Evolutionary conservation across 805 yeast genomes (phyloP).

Genomic region (Kuraishia borneana): DNA sequence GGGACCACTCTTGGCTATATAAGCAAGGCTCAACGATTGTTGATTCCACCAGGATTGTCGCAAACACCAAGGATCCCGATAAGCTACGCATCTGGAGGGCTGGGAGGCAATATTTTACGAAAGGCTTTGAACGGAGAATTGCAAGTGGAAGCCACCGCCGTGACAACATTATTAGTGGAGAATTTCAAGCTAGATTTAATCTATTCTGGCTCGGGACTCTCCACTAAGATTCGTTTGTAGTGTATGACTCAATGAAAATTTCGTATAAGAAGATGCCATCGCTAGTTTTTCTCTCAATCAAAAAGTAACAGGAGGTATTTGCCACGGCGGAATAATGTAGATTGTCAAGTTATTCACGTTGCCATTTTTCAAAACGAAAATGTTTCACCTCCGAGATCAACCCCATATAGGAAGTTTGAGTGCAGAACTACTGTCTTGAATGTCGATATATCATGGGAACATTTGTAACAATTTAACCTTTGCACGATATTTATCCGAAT

Average conservation of each 20-base stretch:
- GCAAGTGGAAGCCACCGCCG: constrained; percentile 32
- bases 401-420: constrained; percentile 54
- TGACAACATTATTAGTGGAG: constrained; percentile 27
- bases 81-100: constrained; percentile 26
- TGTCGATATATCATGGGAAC: constrained; percentile 45
- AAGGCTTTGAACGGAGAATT: constrained; percentile 41
- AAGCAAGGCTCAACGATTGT: constrained; percentile 25
- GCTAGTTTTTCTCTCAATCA: constrained; percentile 31
- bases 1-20: constrained; percentile 35
- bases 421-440: constrained; percentile 41
- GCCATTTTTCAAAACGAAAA: constrained; percentile 35
- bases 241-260: neutral
- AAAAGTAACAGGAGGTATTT: constrained; percentile 49
- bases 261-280: neutral
- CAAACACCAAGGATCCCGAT: constrained; percentile 40
- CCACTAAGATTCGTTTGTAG: constrained; percentile 25
- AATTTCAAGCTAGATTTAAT: constrained; percentile 27
- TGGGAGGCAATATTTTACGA: constrained; percentile 36
- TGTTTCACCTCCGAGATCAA: constrained; percentile 38
- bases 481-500: neutral
- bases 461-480: constrained; percentile 7
- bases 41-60: constrained; percentile 41
- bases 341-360: constrained; percentile 53
- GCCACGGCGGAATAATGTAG: constrained; percentile 59
- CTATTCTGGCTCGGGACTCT: constrained; percentile 33